These are phyloP conservation scores for Alternaria metachromatica DNA, from an alignment of 2,329 filamentous ascomycete species.

Conservation along the genomic window DNA sequence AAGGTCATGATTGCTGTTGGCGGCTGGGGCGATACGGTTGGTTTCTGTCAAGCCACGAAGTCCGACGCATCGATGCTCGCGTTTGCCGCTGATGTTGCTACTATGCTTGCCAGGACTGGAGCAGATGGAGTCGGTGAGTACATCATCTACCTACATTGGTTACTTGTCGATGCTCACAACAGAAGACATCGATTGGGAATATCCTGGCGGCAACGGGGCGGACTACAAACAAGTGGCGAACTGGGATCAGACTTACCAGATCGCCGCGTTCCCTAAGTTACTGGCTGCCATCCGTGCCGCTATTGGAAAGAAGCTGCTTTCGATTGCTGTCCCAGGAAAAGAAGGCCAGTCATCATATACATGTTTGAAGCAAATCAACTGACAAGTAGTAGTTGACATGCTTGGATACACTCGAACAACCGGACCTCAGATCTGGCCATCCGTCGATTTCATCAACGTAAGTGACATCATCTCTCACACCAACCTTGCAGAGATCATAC, in stretches of 20 bases:
- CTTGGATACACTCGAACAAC: slow-evolving; percentile 67
- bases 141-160: not conserved
- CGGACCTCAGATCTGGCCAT: slow-evolving; percentile 64
- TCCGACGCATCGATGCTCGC: slow-evolving; percentile 59
- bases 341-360: slow-evolving; percentile 4
- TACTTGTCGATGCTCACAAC: not conserved
- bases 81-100: slow-evolving; percentile 70
- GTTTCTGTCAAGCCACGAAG: slow-evolving; percentile 65
- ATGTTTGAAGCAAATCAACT: not conserved
- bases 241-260: slow-evolving; percentile 63
- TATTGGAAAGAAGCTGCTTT: slow-evolving; percentile 68
- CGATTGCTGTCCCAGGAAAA: slow-evolving; percentile 68
- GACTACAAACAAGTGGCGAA: slow-evolving; percentile 72
- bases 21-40: slow-evolving; percentile 73
- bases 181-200: slow-evolving; percentile 71
- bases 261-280: slow-evolving; percentile 67
- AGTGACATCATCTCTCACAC: not conserved
- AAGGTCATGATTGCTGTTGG: slow-evolving; percentile 75
- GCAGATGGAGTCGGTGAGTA: slow-evolving; percentile 68
- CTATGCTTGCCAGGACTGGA: slow-evolving; percentile 66
- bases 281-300: slow-evolving; percentile 64
- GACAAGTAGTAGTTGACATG: slow-evolving; percentile 62
- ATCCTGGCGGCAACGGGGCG: slow-evolving; percentile 68
- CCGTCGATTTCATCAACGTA: slow-evolving; percentile 69
- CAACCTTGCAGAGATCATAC: not conserved